Conservation (phyloP, 2,329 filamentous ascomycete genomes). For the Fusarium pininemorale region DNA sequence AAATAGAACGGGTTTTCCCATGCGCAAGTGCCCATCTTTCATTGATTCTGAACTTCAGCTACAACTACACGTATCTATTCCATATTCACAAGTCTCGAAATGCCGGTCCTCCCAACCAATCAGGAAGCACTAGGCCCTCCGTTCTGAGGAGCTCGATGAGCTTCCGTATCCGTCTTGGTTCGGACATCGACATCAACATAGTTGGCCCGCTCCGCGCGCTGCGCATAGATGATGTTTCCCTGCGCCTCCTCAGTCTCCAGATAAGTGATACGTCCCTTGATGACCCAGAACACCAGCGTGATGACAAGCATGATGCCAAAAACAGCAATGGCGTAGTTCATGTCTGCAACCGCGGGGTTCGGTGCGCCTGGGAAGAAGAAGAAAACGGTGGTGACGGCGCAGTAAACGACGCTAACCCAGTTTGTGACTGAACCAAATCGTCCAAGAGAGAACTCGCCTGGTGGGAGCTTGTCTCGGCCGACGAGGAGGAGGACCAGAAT, state of each 20-base stretch:
- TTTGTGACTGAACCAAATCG: constrained; percentile 55
- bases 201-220: constrained; percentile 26
- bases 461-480: constrained; percentile 62
- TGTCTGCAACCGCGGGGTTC: constrained; percentile 56
- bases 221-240: constrained; percentile 37
- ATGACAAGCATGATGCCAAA: constrained; percentile 65
- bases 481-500: constrained; percentile 58
- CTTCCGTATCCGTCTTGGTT: constrained; percentile 9
- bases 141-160: background rate
- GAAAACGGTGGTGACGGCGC: constrained; percentile 61
- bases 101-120: background rate
- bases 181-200: constrained; percentile 4
- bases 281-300: constrained; percentile 59
- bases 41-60: background rate
- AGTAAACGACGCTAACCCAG: constrained; percentile 61
- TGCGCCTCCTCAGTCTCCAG: constrained; percentile 42
- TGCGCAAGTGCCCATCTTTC: background rate
- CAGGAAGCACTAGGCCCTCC: background rate
- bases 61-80: background rate
- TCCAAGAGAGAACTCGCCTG: constrained; percentile 57
- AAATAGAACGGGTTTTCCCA: background rate
- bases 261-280: constrained; percentile 55
- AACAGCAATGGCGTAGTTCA: constrained; percentile 67
- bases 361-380: constrained; percentile 63
- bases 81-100: background rate